Base-by-base conservation (phyloP, 257 asterid genomes). In the Nicotiana paniculata region DNA sequence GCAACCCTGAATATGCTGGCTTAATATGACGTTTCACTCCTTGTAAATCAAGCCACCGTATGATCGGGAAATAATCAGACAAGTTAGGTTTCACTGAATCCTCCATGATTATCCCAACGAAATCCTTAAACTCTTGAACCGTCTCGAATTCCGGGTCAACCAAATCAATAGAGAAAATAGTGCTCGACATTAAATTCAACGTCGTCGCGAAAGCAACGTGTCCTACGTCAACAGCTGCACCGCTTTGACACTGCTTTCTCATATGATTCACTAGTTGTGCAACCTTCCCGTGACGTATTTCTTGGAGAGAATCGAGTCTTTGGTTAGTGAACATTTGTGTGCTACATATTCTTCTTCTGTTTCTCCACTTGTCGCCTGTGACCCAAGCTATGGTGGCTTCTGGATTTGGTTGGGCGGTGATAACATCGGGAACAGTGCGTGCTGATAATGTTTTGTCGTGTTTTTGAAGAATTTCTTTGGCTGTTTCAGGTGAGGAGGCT, bases 111-210 rank as follows among this genome's bases (percentile, higher is more conserved):
- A 80, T 89, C 80, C 87, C 85, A 30, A 90, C 80, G 21, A 81
- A 55, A 30, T 81, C 85, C 87, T 89, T 87, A 24, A 87, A 81
- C 33, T 86, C 90, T 33, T 79, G 83, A 17, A 79, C 79, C 3
- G 76, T 28, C 9, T 81, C 74, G 5, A 83, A 83, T 6, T 83
- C 88, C 2, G 76, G 70, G 5, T 84, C 82, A 1, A 85, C 69
- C 12, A 84, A 59, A 48, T 86, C 84, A 0, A 15, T 17, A 0
- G 92, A 89, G 32, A 89, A 89, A 1, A 89, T 84, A 0, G 88
- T 84, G 80, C 43, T 81, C 1, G 92, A 86, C 83, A 87, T 84
- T 57, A 89, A 84, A 57, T 89, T 87, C 13, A 87, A 78, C 28
- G 88, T 81, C 0, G 90, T 89, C 0, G 76, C 81, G 21, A 88